Evolutionary conservation across 176 grass and related monocot species (phyloP).

Genomic region (Zea luxurians): DNA sequence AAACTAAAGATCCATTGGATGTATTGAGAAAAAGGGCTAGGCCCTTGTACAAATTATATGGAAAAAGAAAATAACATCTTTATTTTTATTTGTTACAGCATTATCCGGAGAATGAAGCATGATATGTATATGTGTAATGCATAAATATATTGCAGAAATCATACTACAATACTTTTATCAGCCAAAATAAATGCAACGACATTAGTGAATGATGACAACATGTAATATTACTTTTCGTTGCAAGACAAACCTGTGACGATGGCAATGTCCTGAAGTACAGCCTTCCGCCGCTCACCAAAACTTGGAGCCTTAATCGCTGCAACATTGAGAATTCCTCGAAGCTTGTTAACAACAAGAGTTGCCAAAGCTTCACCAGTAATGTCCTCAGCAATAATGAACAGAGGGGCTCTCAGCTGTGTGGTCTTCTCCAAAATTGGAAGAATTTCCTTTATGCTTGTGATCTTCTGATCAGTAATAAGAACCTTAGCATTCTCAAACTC

Average conservation of each 20-base stretch:
- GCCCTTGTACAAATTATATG: slow-evolving; percentile 19
- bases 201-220: background rate
- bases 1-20: background rate
- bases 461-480: slow-evolving; percentile 76
- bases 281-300: slow-evolving; percentile 68
- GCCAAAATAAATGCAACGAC: background rate
- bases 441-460: slow-evolving; percentile 73
- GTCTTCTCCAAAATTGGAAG: slow-evolving; percentile 70
- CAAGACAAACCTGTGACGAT: slow-evolving; percentile 56
- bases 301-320: slow-evolving; percentile 78
- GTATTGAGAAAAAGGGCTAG: background rate
- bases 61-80: background rate
- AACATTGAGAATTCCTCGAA: slow-evolving; percentile 64
- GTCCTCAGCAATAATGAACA: slow-evolving; percentile 74
- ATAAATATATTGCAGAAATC: background rate
- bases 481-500: slow-evolving; percentile 81
- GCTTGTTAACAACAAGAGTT: slow-evolving; percentile 79
- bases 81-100: background rate
- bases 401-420: slow-evolving; percentile 57
- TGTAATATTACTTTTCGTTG: background rate
- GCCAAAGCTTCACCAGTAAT: slow-evolving; percentile 72
- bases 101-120: background rate
- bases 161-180: background rate
- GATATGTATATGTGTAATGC: background rate
- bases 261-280: slow-evolving; percentile 75